A percentile compares a stretch with the other conserved stretches of the same genome.
These are phyloP conservation scores for Pichia manshurica DNA, from an alignment of 805 yeast genomes.

Conservation along the genomic window DNA sequence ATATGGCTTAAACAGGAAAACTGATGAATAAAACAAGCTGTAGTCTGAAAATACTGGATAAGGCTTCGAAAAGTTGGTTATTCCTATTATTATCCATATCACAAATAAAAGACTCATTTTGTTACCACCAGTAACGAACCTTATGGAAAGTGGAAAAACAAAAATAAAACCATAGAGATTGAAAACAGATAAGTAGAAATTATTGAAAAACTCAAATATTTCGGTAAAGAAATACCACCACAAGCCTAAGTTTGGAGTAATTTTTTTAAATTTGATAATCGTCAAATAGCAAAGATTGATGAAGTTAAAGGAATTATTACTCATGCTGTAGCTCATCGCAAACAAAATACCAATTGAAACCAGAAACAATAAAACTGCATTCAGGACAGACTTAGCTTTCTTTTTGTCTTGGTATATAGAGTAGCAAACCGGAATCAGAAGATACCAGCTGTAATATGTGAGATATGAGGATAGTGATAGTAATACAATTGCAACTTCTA, in stretches of 20 bases:
- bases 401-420: constrained; percentile 14
- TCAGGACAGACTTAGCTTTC: constrained; percentile 14
- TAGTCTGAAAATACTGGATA: constrained; percentile 84
- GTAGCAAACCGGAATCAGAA: constrained; percentile 53
- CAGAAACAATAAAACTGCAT: constrained; percentile 27
- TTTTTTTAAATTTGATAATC: constrained; percentile 55
- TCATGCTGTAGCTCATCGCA: constrained; percentile 34
- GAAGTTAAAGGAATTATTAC: constrained; percentile 38
- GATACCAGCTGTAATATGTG: constrained; percentile 54
- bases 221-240: constrained; percentile 99
- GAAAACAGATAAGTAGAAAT: constrained; percentile 79
- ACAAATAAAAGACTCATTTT: constrained; percentile 26
- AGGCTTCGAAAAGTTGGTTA: constrained; percentile 62
- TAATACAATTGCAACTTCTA: constrained; percentile 41
- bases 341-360: constrained; percentile 28
- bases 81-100: constrained; percentile 35
- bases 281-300: constrained; percentile 53
- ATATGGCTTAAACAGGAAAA: constrained; percentile 27
- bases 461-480: constrained; percentile 63
- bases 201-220: constrained; percentile 82
- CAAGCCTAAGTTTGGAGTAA: constrained; percentile 85
- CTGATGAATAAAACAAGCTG: constrained; percentile 34
- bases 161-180: constrained; percentile 65
- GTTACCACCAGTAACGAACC: constrained; percentile 37
- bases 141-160: constrained; percentile 65